Evolutionary conservation across 2,329 filamentous ascomycete genomes (phyloP).

Genomic region (Daldinia eschscholtzii): DNA sequence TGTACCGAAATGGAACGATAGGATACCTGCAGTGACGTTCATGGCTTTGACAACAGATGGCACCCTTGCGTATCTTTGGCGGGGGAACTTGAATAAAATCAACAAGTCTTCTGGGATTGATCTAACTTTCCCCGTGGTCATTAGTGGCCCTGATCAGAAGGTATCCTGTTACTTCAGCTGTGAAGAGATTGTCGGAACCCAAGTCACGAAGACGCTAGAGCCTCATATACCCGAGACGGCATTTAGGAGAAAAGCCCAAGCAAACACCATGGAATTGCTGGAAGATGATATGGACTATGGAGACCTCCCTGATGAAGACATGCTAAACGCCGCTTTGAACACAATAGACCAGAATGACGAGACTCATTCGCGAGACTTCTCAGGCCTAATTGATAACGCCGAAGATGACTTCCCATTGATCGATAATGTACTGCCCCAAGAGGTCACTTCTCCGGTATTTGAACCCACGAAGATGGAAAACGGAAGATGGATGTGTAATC

Average conservation of each 20-base stretch:
- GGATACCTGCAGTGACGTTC: slow-evolving; percentile 77
- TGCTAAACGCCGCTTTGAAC: slow-evolving; percentile 54
- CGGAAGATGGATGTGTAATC: slow-evolving; percentile 81
- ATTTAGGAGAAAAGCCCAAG: slow-evolving; percentile 44
- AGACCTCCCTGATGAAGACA: slow-evolving; percentile 58
- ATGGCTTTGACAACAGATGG: slow-evolving; percentile 79
- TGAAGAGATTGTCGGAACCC: slow-evolving; percentile 81
- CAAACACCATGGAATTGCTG: slow-evolving; percentile 2
- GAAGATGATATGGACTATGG: slow-evolving; percentile 49
- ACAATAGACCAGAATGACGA: slow-evolving; percentile 41
- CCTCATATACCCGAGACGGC: slow-evolving; percentile 52
- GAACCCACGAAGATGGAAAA: slow-evolving; percentile 70
- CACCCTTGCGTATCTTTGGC: slow-evolving; percentile 75
- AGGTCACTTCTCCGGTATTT: slow-evolving; percentile 18
- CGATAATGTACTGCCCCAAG: slow-evolving; percentile 60
- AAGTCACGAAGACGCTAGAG: slow-evolving; percentile 50
- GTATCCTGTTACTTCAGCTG: slow-evolving; percentile 82
- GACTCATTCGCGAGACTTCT: slow-evolving; percentile 39
- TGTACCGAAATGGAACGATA: slow-evolving; percentile 72
- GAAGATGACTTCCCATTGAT: slow-evolving; percentile 66
- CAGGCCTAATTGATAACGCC: slow-evolving; percentile 26
- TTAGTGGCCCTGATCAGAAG: slow-evolving; percentile 66
- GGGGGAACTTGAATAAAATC: slow-evolving; percentile 73
- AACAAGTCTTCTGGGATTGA: slow-evolving; percentile 68
- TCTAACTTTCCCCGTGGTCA: slow-evolving; percentile 68